Evolutionary conservation across 768 basidiomycete genomes (phyloP), one percentile per base, ranked within the genome.

Genomic region (Pulveroboletus sp.): DNA sequence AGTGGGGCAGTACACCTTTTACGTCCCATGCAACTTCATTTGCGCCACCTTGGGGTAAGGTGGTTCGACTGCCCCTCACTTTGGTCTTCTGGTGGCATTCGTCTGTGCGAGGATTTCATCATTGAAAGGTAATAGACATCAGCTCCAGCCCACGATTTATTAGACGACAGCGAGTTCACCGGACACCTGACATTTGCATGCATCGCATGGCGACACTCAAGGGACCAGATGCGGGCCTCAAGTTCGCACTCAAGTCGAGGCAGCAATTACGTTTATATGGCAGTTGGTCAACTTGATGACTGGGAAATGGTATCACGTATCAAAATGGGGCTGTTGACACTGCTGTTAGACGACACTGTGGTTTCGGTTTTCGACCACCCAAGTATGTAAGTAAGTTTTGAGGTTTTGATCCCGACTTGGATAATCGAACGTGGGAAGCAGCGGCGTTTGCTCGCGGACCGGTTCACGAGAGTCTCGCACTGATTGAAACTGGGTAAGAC

Each of bases 31-130:
- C 28, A 15, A 11, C 26, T 43, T 31, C 30, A 24, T 39, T 27
- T 33, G 53, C 32, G 37, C 18, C 27, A 18, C 13, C 35, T 33
- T 17, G 32, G 35, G 13, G 17, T n/a, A 27, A 43, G 50, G 27
- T 42, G 32, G 21, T 21, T 21, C 21, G 35, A 18, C 45, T 38
- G 42, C n/a, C 18, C 43, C 41, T 56, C 54, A 7, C 50, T 47
- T 26, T 32, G 28, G 15, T 32, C 38, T 10, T 31, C 18, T 31
- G 28, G 21, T 9, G 21, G 27, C 10, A 42, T 37, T 35, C 30
- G 17, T 31, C 21, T 32, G 7, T 5, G 24, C 31, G 33, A 18
- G 43, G 14, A 13, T 26, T 48, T 21, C 45, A 47, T 38, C 10
- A 31, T 38, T 30, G 1, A n/a, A 36, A 42, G 31, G 44, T 51